Evolutionary conservation across 257 asterid genomes (phyloP).

Genomic region (Lavandula angustifolia): DNA sequence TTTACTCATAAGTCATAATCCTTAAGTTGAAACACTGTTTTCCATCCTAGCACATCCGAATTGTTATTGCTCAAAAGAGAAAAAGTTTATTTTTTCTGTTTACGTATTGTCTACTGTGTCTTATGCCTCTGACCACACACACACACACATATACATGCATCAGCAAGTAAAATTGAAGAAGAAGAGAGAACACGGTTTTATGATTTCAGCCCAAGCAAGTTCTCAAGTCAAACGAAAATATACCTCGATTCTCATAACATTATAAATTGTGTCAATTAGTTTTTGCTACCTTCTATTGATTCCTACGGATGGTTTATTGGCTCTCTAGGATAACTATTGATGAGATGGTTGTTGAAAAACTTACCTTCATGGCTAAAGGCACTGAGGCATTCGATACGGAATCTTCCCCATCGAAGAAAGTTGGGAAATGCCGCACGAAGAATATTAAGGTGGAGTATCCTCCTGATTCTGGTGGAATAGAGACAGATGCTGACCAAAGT

Average conservation of each 20-base stretch:
- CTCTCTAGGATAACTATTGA: conserved; percentile 43
- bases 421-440: conserved; percentile 67
- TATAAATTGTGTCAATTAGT: neutral
- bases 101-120: neutral
- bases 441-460: conserved; percentile 62
- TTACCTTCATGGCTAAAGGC: conserved; percentile 49
- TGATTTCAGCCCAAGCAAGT: neutral
- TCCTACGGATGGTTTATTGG: conserved; percentile 22
- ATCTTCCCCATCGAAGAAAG: conserved; percentile 57
- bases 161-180: conserved; percentile 3
- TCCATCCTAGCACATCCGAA: neutral
- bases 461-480: conserved; percentile 70
- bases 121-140: neutral
- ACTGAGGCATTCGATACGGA: conserved; percentile 67
- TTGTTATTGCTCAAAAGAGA: neutral
- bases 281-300: conserved; percentile 18
- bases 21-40: neutral
- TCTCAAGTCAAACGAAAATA: neutral
- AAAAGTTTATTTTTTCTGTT: neutral
- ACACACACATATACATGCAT: neutral
- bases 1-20: neutral
- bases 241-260: neutral
- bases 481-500: conserved; percentile 79
- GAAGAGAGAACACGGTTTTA: neutral
- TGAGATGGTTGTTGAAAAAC: conserved; percentile 41